These are phyloP conservation scores for Cordyceps militaris DNA, from an alignment of 2,329 filamentous ascomycete species.

Conservation along the genomic window DNA sequence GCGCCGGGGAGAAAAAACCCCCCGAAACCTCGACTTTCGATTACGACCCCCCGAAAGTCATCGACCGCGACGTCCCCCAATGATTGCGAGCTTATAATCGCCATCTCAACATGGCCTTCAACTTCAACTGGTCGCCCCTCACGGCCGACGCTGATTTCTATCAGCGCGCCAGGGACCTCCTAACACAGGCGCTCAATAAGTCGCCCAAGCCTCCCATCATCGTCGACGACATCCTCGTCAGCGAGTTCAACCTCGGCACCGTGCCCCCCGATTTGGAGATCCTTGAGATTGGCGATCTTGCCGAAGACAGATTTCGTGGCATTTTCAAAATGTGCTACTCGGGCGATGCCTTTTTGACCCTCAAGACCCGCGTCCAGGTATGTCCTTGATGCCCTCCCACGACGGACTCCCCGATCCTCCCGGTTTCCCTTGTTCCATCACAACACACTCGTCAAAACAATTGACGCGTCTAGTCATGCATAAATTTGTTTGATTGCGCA, in stretches of 20 bases:
- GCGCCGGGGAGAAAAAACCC: background rate
- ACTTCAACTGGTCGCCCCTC: slow-evolving; percentile 99
- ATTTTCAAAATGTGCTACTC: slow-evolving; percentile 99
- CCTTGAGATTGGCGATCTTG: slow-evolving; percentile 92
- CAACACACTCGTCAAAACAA: background rate
- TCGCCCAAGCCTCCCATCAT: slow-evolving; percentile 97
- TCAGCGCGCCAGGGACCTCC: slow-evolving; percentile 82
- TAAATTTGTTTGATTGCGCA: slow-evolving; percentile 5
- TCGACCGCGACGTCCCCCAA: slow-evolving; percentile 20
- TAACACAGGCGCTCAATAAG: slow-evolving; percentile 94
- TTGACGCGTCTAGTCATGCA: background rate
- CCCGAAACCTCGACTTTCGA: background rate
- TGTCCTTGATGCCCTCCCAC: slow-evolving; percentile 25
- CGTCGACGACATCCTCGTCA: slow-evolving; percentile 97
- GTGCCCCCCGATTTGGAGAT: slow-evolving; percentile 95
- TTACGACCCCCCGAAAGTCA: background rate
- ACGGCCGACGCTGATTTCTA: slow-evolving; percentile 92
- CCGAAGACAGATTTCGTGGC: slow-evolving; percentile 91
- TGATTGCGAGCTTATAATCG: slow-evolving; percentile 30
- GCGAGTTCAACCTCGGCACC: slow-evolving; percentile 92
- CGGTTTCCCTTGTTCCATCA: background rate
- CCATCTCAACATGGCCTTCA: slow-evolving; percentile 85
- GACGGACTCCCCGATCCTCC: background rate
- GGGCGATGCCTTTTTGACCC: slow-evolving; percentile 88
- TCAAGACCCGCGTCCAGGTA: slow-evolving; percentile 92